Evolutionary conservation across 139 green algal genomes (phyloP).

Genomic region (Volvox reticuliferus): DNA sequence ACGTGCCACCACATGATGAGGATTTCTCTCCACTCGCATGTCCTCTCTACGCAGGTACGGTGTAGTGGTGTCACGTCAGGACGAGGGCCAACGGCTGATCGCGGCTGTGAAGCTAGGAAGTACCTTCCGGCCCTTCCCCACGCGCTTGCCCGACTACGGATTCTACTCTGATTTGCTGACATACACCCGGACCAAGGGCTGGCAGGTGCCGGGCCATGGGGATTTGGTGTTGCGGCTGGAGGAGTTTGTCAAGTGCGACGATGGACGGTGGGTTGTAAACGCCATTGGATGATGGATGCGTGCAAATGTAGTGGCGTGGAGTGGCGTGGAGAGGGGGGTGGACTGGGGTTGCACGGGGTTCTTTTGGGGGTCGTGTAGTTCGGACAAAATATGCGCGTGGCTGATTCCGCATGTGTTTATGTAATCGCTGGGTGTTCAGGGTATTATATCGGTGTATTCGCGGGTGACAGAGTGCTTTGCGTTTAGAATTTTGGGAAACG

Average conservation of each 20-base stretch:
- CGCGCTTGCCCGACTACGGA: constrained; percentile 61
- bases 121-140: constrained; percentile 60
- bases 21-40: no score
- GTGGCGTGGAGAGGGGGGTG: neutral
- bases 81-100: constrained; percentile 43
- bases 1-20: no score
- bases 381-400: no score
- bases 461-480: no score
- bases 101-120: constrained; percentile 56
- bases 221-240: constrained; percentile 64
- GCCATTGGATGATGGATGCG: neutral
- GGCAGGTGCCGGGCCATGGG: constrained; percentile 51
- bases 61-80: constrained; percentile 44
- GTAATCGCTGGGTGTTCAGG: no score
- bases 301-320: neutral
- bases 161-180: constrained; percentile 62
- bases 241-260: constrained; percentile 66
- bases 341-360: no score
- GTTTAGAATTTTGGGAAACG: no score
- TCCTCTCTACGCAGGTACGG: constrained; percentile 54
- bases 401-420: no score
- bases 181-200: constrained; percentile 50
- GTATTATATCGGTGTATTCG: no score
- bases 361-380: no score
- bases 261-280: constrained; percentile 55